Percentiles rank a stretch among this genome's conserved stretches.
Evolutionary conservation across 2,329 filamentous ascomycete species (phyloP).

Genomic region (Tolypocladium cylindrosporum): DNA sequence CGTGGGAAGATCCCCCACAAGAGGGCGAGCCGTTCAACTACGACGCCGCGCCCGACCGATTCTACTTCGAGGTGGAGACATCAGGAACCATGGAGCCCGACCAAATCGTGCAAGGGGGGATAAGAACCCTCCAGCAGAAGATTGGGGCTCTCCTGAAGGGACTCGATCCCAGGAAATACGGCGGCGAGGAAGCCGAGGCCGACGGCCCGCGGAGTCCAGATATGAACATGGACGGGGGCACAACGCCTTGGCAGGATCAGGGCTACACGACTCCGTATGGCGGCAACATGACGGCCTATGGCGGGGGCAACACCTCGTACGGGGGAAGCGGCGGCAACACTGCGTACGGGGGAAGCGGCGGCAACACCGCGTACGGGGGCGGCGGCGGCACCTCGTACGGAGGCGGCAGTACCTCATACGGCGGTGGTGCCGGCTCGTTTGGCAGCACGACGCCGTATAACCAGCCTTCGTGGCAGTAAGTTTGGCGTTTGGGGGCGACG

Average conservation of each 20-base stretch:
- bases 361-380: slow-evolving; percentile 50
- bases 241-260: slow-evolving; percentile 47
- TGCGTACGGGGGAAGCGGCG: slow-evolving; percentile 43
- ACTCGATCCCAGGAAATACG: slow-evolving; percentile 35
- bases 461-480: slow-evolving; percentile 37
- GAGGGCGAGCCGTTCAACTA: slow-evolving; percentile 87
- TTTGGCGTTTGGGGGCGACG: slow-evolving; percentile 2
- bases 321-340: slow-evolving; percentile 28
- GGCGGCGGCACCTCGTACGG: slow-evolving; percentile 29
- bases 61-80: slow-evolving; percentile 91
- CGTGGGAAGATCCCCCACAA: slow-evolving; percentile 68
- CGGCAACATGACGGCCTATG: slow-evolving; percentile 48
- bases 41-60: slow-evolving; percentile 71
- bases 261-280: slow-evolving; percentile 64
- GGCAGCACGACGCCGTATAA: slow-evolving; percentile 35
- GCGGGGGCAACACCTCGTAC: slow-evolving; percentile 58
- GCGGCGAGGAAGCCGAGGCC: slow-evolving; percentile 48
- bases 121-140: slow-evolving; percentile 82
- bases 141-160: slow-evolving; percentile 66
- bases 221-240: slow-evolving; percentile 46
- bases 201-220: slow-evolving; percentile 59
- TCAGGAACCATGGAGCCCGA: slow-evolving; percentile 84
- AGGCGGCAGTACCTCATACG: slow-evolving; percentile 50
- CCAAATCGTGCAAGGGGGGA: slow-evolving; percentile 77
- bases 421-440: slow-evolving; percentile 38